A percentile compares a stretch with the other conserved stretches of the same genome.
Conservation (phyloP, 208 protist species). For the Leptomonas seymouri region DNA sequence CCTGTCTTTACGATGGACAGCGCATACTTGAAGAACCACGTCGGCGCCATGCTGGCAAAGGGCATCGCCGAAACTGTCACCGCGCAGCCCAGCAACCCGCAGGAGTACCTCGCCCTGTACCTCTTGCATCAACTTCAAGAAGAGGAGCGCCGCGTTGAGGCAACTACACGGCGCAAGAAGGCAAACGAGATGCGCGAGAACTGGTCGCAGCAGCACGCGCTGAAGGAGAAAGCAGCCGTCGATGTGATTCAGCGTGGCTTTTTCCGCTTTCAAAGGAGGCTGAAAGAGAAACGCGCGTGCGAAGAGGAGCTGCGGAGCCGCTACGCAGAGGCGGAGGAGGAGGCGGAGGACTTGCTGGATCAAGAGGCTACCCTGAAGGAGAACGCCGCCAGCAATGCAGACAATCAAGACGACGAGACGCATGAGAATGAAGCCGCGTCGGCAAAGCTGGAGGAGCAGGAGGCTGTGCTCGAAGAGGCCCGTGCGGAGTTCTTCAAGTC, state of each 20-base stretch:
- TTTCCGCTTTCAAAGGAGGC: conserved; percentile 32
- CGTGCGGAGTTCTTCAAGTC: conserved; percentile 64
- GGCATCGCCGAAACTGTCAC: conserved; percentile 89
- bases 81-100: conserved; percentile 86
- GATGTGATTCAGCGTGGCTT: conserved; percentile 83
- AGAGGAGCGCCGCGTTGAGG: conserved; percentile 52
- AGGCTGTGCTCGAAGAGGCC: conserved; percentile 45
- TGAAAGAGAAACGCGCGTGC: conserved; percentile 40
- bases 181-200: conserved; percentile 51
- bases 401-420: not conserved
- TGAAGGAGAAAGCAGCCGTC: conserved; percentile 67
- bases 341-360: conserved; percentile 78
- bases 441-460: conserved; percentile 39
- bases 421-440: conserved; percentile 19
- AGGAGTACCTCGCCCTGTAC: conserved; percentile 91
- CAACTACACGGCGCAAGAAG: conserved; percentile 36
- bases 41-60: conserved; percentile 85
- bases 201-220: conserved; percentile 54
- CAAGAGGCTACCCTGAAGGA: conserved; percentile 33
- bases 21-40: conserved; percentile 84
- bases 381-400: conserved; percentile 10
- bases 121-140: conserved; percentile 88
- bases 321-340: conserved; percentile 64
- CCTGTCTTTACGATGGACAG: conserved; percentile 86
- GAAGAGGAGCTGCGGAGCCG: conserved; percentile 53